These are phyloP conservation scores for Mollisia scopiformis DNA, from an alignment of 2,329 filamentous ascomycete species.

Conservation along the genomic window DNA sequence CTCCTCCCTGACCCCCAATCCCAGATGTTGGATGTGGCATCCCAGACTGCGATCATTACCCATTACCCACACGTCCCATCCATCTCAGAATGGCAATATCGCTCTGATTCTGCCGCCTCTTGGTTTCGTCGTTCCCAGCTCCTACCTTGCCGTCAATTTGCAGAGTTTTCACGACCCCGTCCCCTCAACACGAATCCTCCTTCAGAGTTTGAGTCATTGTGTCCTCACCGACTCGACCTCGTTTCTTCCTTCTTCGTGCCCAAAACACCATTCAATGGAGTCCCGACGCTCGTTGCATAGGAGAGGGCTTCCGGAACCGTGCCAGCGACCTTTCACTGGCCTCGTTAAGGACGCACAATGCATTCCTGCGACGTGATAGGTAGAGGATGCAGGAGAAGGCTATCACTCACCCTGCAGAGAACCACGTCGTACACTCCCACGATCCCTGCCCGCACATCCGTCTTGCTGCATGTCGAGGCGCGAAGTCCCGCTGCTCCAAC, in stretches of 20 bases:
- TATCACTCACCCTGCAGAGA: conserved; percentile 13
- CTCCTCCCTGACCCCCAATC: no score
- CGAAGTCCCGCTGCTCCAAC: conserved; percentile 16
- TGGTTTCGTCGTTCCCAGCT: conserved; percentile 7
- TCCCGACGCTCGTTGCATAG: conserved; percentile 19
- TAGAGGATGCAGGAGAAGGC: not conserved
- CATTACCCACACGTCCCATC: not conserved
- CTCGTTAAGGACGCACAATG: conserved; percentile 4
- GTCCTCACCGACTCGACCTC: conserved; percentile 11
- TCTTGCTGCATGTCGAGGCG: conserved; percentile 9
- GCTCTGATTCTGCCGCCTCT: conserved; percentile 17
- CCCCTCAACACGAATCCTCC: conserved; percentile 1
- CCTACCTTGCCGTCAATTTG: conserved; percentile 25
- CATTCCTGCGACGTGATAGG: conserved; percentile 17
- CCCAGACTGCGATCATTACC: not conserved
- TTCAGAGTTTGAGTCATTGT: conserved; percentile 9
- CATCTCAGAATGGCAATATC: conserved; percentile 3
- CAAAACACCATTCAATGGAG: conserved; percentile 11
- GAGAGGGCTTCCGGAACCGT: not conserved
- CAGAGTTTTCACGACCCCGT: conserved; percentile 27
- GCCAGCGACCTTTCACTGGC: no score
- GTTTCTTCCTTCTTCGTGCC: conserved; percentile 9
- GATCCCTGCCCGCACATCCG: not conserved
- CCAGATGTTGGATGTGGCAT: no score
- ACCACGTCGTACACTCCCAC: conserved; percentile 1